Conservation (phyloP, 805 yeast genomes). For the Saccharomycopsis fermentans region DNA sequence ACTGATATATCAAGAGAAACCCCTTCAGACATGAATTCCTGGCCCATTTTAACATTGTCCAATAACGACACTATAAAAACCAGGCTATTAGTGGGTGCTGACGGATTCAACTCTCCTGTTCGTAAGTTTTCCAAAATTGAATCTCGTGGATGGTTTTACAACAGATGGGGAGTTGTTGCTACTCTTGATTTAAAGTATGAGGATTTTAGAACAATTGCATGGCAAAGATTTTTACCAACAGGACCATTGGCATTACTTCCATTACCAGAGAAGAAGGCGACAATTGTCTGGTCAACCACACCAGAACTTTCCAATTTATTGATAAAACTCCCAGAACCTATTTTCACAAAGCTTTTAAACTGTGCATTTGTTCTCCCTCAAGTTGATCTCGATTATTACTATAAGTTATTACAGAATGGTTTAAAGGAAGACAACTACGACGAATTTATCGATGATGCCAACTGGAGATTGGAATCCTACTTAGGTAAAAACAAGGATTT, state of each 20-base stretch:
- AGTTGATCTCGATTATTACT: conserved; percentile 67
- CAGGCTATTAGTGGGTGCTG: conserved; percentile 85
- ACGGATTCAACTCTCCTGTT: conserved; percentile 92
- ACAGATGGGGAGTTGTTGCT: conserved; percentile 87
- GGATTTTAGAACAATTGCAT: conserved; percentile 64
- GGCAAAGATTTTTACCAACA: conserved; percentile 85
- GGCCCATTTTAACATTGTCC: conserved; percentile 69
- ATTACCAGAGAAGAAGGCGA: conserved; percentile 75
- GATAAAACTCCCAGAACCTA: conserved; percentile 44
- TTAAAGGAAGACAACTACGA: conserved; percentile 25
- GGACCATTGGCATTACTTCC: conserved; percentile 94
- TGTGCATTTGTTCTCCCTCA: conserved; percentile 78
- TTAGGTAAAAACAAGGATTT: conserved; percentile 37
- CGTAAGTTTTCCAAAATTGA: conserved; percentile 71
- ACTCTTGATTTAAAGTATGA: conserved; percentile 68
- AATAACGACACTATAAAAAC: conserved; percentile 57
- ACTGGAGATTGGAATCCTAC: conserved; percentile 52
- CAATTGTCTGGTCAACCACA: conserved; percentile 87
- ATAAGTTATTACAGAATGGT: conserved; percentile 32
- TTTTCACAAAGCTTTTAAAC: conserved; percentile 63
- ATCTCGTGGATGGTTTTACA: conserved; percentile 87
- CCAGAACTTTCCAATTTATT: conserved; percentile 62
- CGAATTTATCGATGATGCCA: conserved; percentile 53
- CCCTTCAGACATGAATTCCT: conserved; percentile 29
- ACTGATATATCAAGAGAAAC: conserved; percentile 33